Percentiles rank a stretch among this genome's conserved stretches.
Evolutionary conservation across 208 protist species (phyloP).

Genomic region (Crithidia sp.): DNA sequence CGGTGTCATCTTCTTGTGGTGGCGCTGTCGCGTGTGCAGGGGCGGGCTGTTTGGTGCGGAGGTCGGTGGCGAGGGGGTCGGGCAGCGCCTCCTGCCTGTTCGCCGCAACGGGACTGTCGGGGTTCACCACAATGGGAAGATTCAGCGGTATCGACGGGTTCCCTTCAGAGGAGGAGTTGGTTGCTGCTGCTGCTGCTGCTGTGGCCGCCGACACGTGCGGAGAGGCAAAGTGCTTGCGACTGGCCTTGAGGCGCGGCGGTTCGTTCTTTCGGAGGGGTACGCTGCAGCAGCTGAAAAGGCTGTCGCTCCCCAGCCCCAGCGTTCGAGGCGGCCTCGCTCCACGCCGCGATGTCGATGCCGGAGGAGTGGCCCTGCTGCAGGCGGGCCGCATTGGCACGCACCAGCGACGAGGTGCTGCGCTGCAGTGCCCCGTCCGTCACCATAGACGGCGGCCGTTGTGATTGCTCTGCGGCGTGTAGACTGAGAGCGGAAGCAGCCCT

Average conservation of each 20-base stretch:
- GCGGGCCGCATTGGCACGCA: slow-evolving; percentile 3
- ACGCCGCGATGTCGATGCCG: slow-evolving; percentile 9
- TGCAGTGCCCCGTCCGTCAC: background rate
- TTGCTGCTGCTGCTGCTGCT: no score
- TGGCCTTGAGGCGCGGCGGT: slow-evolving; percentile 27
- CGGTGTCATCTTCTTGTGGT: background rate
- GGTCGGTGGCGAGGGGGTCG: slow-evolving; percentile 7
- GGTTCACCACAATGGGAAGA: slow-evolving; percentile 1
- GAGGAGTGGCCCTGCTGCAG: slow-evolving; percentile 4
- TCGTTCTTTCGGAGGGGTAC: slow-evolving; percentile 10
- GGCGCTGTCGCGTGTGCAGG: background rate
- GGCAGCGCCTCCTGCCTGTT: background rate
- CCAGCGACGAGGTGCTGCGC: background rate
- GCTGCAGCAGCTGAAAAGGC: slow-evolving; percentile 25
- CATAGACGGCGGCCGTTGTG: background rate
- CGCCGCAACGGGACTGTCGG: background rate
- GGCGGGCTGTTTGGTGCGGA: background rate
- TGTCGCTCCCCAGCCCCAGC: slow-evolving; percentile 7
- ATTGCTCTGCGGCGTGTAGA: background rate
- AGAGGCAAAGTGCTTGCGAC: slow-evolving; percentile 39
- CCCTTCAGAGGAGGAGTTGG: background rate
- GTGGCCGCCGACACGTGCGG: slow-evolving; percentile 4
- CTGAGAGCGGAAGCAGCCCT: background rate
- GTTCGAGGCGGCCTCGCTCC: slow-evolving; percentile 11
- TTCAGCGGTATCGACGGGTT: background rate